These are phyloP conservation scores for Spinacia oleracea DNA, from an alignment of 179 eudicot species.

Conservation along the genomic window DNA sequence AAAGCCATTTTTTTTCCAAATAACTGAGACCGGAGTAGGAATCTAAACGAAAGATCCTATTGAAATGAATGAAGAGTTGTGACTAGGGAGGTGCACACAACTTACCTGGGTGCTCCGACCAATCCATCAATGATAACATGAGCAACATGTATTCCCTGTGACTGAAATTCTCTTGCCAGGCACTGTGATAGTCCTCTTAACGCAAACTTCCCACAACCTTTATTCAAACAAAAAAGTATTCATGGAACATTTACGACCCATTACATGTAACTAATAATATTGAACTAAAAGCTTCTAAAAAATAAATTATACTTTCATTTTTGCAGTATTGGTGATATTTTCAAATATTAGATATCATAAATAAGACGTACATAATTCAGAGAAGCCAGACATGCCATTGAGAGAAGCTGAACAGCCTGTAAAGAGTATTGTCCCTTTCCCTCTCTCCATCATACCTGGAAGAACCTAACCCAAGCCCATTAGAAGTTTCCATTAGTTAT, in stretches of 20 bases:
- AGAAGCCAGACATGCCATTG: constrained; percentile 67
- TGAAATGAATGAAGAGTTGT: background rate
- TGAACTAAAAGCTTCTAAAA: too few species aligned
- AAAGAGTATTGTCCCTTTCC: constrained; percentile 79
- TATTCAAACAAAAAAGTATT: constrained; percentile 9
- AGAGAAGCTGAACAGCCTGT: constrained; percentile 84
- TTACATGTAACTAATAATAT: background rate
- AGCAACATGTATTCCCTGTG: constrained; percentile 74
- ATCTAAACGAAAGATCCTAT: background rate
- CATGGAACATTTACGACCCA: background rate
- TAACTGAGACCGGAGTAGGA: background rate
- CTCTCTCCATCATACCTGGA: constrained; percentile 80
- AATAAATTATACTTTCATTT: too few species aligned
- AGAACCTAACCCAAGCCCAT: constrained; percentile 47
- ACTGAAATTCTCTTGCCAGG: constrained; percentile 78
- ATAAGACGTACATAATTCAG: constrained; percentile 57
- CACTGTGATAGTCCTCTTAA: constrained; percentile 75
- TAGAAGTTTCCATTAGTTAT: background rate
- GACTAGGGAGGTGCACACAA: background rate
- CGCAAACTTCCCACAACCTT: constrained; percentile 89
- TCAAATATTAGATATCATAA: background rate
- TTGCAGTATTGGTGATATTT: too few species aligned
- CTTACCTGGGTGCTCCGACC: constrained; percentile 63
- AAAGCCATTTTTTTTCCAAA: too few species aligned
- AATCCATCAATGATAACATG: constrained; percentile 74